Conservation (phyloP, 2,329 filamentous ascomycete genomes). For the Fusarium musae region DNA sequence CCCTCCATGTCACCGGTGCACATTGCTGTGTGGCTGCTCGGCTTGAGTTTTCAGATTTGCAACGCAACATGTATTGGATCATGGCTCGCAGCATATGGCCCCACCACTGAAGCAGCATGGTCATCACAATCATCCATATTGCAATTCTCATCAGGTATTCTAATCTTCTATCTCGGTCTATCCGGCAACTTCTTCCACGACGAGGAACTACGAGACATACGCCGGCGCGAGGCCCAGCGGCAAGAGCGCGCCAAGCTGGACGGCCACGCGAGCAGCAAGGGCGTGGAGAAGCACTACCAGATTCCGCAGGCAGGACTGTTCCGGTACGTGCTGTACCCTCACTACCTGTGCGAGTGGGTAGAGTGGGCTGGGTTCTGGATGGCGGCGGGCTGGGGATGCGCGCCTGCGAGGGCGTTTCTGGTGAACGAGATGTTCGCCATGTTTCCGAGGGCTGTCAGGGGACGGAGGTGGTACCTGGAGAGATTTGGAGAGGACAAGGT, state of each 20-base stretch:
- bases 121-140: constrained; percentile 49
- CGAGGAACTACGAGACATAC: constrained; percentile 87
- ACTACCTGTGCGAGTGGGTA: constrained; percentile 96
- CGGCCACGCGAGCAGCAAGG: neutral
- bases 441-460: constrained; percentile 85
- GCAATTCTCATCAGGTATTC: constrained; percentile 72
- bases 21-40: constrained; percentile 71
- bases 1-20: constrained; percentile 95
- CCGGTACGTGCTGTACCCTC: constrained; percentile 83
- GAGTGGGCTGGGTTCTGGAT: constrained; percentile 95
- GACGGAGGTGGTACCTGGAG: constrained; percentile 85
- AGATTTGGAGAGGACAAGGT: constrained; percentile 89
- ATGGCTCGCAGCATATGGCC: constrained; percentile 86
- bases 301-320: constrained; percentile 88
- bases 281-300: constrained; percentile 81
- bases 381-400: constrained; percentile 72
- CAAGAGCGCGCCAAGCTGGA: constrained; percentile 57
- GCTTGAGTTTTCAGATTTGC: constrained; percentile 78
- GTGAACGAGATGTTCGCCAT: constrained; percentile 91
- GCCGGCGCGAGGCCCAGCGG: constrained; percentile 72
- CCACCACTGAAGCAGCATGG: constrained; percentile 67
- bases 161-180: constrained; percentile 81
- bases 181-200: constrained; percentile 89
- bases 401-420: constrained; percentile 83
- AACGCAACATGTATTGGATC: constrained; percentile 83